Percentiles rank a stretch among this genome's conserved stretches.
Conservation (phyloP, 169 alveolate genomes). For the Miamiensis avidus region DNA sequence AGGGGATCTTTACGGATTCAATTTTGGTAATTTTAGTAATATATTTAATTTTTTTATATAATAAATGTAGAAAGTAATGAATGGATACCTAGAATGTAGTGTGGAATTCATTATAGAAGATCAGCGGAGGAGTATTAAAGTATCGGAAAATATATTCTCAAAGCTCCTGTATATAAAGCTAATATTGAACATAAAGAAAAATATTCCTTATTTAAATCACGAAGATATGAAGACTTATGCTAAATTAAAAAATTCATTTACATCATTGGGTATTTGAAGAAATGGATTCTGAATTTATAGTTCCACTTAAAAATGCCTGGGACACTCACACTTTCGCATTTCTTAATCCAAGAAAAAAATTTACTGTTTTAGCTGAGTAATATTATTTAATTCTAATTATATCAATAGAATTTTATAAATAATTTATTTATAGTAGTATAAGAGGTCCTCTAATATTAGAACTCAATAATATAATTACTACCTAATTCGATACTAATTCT, state of each 20-base stretch:
- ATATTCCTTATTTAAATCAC: background rate
- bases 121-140: slow-evolving; percentile 40
- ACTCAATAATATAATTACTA: background rate
- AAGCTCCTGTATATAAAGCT: slow-evolving; percentile 41
- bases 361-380: background rate
- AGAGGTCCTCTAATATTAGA: background rate
- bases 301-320: background rate
- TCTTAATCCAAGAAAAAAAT: no score
- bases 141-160: slow-evolving; percentile 36
- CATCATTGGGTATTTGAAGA: background rate
- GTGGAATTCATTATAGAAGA: slow-evolving; percentile 39
- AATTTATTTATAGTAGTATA: no score
- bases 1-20: slow-evolving; percentile 59
- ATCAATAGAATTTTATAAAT: no score
- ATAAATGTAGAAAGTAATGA: background rate
- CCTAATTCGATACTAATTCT: background rate
- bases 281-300: background rate
- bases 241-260: background rate
- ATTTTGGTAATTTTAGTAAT: background rate
- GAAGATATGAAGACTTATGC: background rate
- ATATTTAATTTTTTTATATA: no score
- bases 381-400: no score
- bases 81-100: slow-evolving; percentile 38
- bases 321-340: background rate
- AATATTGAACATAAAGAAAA: slow-evolving; percentile 24